These are phyloP conservation scores for Aureobasidium sp. DNA, from an alignment of 2,329 filamentous ascomycete species.

Conservation along the genomic window DNA sequence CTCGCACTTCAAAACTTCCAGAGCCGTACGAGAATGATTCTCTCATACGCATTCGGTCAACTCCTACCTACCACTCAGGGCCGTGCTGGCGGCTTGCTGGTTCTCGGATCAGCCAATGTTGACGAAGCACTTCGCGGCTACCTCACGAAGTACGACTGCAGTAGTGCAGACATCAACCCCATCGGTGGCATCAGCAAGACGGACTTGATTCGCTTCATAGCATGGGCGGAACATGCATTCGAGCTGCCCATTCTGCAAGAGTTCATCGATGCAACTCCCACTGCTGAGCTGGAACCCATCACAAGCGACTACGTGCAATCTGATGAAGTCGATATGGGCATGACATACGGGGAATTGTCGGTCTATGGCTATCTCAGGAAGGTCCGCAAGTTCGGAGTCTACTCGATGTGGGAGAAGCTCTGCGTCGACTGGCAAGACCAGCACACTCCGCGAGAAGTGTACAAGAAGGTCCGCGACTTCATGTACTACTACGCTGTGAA, in stretches of 20 bases:
- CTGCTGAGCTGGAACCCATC: conserved; percentile 51
- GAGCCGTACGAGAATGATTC: conserved; percentile 56
- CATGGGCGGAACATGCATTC: conserved; percentile 52
- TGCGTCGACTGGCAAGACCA: conserved; percentile 41
- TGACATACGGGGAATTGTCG: conserved; percentile 46
- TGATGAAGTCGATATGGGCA: conserved; percentile 48
- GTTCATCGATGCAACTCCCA: conserved; percentile 51
- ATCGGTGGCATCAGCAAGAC: conserved; percentile 57
- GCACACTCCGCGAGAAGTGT: conserved; percentile 23
- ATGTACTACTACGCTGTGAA: conserved; percentile 54
- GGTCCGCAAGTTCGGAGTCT: conserved; percentile 44
- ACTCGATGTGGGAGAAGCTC: conserved; percentile 45
- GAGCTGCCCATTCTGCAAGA: conserved; percentile 54
- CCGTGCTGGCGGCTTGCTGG: conserved; percentile 51
- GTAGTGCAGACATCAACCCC: conserved; percentile 47
- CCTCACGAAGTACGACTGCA: conserved; percentile 62
- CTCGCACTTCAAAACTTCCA: conserved; percentile 61
- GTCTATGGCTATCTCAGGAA: conserved; percentile 48
- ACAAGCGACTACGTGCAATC: conserved; percentile 51
- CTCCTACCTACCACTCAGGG: conserved; percentile 52
- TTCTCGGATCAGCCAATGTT: conserved; percentile 61
- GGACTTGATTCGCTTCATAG: conserved; percentile 63
- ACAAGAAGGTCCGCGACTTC: conserved; percentile 36
- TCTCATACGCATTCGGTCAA: conserved; percentile 56
- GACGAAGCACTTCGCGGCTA: conserved; percentile 50